Evolutionary conservation across 805 yeast genomes (phyloP), one percentile per base, ranked within the genome.

Genomic region (Tetrapisispora taiwanensis): DNA sequence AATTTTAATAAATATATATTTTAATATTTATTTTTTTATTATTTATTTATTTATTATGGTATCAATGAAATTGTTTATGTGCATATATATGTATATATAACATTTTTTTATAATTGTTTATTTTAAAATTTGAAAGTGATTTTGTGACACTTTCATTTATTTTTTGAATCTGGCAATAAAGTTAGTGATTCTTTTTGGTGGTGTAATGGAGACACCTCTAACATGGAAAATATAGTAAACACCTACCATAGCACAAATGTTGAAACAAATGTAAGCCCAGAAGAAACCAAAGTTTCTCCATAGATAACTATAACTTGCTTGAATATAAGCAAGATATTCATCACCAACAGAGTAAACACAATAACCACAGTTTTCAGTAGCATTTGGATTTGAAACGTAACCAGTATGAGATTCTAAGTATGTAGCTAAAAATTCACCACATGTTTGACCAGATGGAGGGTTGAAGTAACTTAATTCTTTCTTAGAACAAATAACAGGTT

Each of bases 201-300:
- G 45, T 19, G 47, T 43, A 37, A 51, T 1, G 20, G 53, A 44
- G 41, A 51, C 46, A 12, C 44, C 38, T 40, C 52, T 54, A 19
- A 57, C 61, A 30, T 53, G 57, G 51, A 55, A 50, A 13, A 55
- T n/a, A 47, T 57, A 57, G 47, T 57, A 57, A 32, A 65, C 47
- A 13, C 58, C 53, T 37, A 66, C 58, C 71, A 72, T 68, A 10
- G 69, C 73, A 45, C 52, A 49, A 30, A 72, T 45, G 51, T 80
- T 79, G 69, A 79, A 77, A 32, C 65, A 47, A 43, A 77, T 70
- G 64, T 72, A 81, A 36, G 68, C 79, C 70, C 76, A 74, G 54
- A 70, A 69, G 52, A 80, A 68, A 20, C 87, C 86, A 48, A 80
- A 64, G 50, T 81, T 77, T 64, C 86, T 73, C 86, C 86, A 81